Evolutionary conservation across 352 stramenopile genomes (phyloP), one percentile per base, ranked within the genome.

Genomic region (Pythium oligandrum): DNA sequence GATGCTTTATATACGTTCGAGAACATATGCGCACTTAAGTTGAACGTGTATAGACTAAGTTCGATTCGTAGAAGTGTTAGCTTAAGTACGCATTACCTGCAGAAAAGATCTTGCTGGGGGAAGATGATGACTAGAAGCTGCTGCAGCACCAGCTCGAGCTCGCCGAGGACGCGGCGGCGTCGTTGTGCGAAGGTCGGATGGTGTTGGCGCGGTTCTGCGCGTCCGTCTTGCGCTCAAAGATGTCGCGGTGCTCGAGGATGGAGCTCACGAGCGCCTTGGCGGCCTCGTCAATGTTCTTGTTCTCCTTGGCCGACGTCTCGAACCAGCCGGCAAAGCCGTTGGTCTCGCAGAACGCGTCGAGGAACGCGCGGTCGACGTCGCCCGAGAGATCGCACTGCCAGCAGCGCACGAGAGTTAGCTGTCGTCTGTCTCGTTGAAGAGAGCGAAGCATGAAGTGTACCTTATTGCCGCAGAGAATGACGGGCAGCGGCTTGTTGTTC

Each of bases 401-500:
- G 45, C 38, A 57, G 1, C 10, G 31, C n/a, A 26, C 12, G 3
- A 51, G 39, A 51, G 31, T 32, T 48, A 48, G 39, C 39, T n/a
- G 34, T 4, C 9, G 17, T 46, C 39, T 17, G 46, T 51, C 17
- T 51, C 6, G 9, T 48, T 48, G 26, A 35, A 61, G 31, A 51
- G 34, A 40, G 32, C 11, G 26, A 33, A 44, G 9, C 8, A 52
- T n/a, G 5, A 11, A 34, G 47, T 10, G 11, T 34, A 94, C 84
- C 75, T 98, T 98, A 69, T 98, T 98, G 36, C 83, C 91, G 44
- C 93, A 92, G 6, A 98, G 64, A 66, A 98, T 87, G 32, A 97
- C 88, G 6, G 92, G 92, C 8, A 98, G 66, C 1, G 80, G 63
- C 59, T 96, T 95, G 53, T 88, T 82, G 59, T 98, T 97, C 4